A percentile compares a stretch with the other conserved stretches of the same genome.
phyloP scores from a whole-genome alignment of 495 filamentous ascomycete species.

The Lasiosphaeria miniovina region DNA sequence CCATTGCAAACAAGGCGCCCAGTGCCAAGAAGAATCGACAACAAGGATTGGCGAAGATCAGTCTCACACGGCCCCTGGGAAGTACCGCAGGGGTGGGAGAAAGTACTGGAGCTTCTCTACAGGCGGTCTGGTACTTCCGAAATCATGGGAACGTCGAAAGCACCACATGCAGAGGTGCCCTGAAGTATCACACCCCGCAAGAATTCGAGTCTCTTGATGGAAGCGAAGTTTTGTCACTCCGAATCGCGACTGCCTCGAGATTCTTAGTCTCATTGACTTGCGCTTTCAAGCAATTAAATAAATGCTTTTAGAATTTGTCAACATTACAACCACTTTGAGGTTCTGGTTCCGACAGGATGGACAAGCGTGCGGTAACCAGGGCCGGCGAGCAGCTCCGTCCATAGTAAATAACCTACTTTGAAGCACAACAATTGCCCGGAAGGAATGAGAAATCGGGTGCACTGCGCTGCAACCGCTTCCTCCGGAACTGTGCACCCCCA shows the following conservation, averaged over 20 bases:
- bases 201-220: too few species aligned
- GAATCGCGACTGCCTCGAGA: too few species aligned
- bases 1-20: background rate
- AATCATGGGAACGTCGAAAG: too few species aligned
- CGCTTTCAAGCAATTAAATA: background rate
- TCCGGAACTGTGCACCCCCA: background rate
- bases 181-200: too few species aligned
- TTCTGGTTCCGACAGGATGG: too few species aligned
- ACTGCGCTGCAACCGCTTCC: background rate
- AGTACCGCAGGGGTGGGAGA: background rate
- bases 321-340: background rate
- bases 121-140: too few species aligned
- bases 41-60: conserved; percentile 1
- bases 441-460: background rate
- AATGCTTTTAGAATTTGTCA: background rate
- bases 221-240: too few species aligned
- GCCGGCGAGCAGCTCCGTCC: background rate
- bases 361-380: too few species aligned
- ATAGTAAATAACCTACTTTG: background rate
- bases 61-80: background rate
- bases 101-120: background rate
- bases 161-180: too few species aligned
- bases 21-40: background rate
- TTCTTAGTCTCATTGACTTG: too few species aligned
- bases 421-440: background rate